Base-by-base conservation (phyloP, 306 rosid species). In the Vigna mungo region DNA sequence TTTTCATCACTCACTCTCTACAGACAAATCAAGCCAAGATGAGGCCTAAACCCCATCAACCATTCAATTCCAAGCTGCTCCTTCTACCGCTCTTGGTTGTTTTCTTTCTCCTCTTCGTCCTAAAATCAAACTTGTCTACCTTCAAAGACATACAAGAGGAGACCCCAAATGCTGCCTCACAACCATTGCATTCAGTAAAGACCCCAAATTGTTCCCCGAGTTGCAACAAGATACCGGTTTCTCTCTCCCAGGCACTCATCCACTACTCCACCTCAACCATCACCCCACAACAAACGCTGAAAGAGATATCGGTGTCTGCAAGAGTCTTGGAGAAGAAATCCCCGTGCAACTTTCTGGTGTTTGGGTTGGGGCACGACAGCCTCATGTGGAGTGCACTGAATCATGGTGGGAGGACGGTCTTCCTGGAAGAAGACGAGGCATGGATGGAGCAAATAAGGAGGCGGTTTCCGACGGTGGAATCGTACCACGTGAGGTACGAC, bases 381-480 rank as follows among this genome's bases (percentile, higher is more conserved):
- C 89, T 89, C n/a, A 88, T 93, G 97, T 93, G 97, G 96, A 80
- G 85, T 44, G 71, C 90, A 13, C 90, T 90, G 54, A 93, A 93
- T 70, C 84, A 86, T 2, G 86, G 89, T 0, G 97, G 96, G 10
- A 51, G 83, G 23, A 93, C 97, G 0, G 58, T 93, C 1, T 93
- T 93, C 84, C 84, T 93, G 0, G 94, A 93, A 76, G 97, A 93
- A 80, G 97, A 90, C 0, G 86, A 88, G 60, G 75, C 88, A 0
- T 93, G 96, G 97, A 87, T 93, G 2, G 82, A 89, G 73, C 89
- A 89, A 21, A 87, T 90, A 53, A 68, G 77, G 9, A 46, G 80
- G 6, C 61, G 86, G 15, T 85, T 91, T 39, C 96, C 97, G 0
- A 78, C 55, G 69, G 48, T 93, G 2, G 91, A 88, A 41, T 86